phyloP scores from a whole-genome alignment of 2,329 filamentous ascomycete species.

The Epichloe sp. region DNA sequence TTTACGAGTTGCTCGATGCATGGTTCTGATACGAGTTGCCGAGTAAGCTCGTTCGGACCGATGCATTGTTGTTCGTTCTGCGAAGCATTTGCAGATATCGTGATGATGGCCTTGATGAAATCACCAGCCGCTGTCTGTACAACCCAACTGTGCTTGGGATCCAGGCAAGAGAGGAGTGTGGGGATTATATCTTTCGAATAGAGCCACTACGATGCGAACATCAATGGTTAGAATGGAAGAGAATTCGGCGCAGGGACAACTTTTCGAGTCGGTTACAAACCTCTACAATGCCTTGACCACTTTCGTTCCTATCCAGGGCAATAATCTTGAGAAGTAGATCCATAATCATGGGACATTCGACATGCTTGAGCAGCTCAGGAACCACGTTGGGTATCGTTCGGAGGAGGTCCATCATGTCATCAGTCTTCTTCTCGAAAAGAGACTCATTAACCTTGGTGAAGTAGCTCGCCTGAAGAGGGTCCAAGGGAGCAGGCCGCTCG shows the following conservation, averaged over 20 bases:
- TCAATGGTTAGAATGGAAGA: slow-evolving; percentile 1
- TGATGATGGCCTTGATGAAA: slow-evolving; percentile 97
- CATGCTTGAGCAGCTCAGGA: slow-evolving; percentile 75
- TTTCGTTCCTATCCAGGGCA: slow-evolving; percentile 83
- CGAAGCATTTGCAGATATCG: slow-evolving; percentile 94
- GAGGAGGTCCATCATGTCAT: slow-evolving; percentile 88
- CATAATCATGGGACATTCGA: slow-evolving; percentile 98
- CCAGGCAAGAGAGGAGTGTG: slow-evolving; percentile 72
- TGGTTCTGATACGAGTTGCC: slow-evolving; percentile 76
- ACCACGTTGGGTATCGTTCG: slow-evolving; percentile 74
- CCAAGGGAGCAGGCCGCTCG: slow-evolving; percentile 68
- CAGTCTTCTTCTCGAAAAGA: slow-evolving; percentile 94
- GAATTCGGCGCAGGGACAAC: neutral
- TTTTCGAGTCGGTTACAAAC: slow-evolving; percentile 33
- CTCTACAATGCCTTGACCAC: slow-evolving; percentile 85
- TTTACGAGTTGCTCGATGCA: slow-evolving; percentile 77
- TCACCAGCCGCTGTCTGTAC: slow-evolving; percentile 95
- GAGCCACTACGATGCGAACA: slow-evolving; percentile 54
- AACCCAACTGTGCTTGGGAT: slow-evolving; percentile 71
- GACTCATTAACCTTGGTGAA: slow-evolving; percentile 98
- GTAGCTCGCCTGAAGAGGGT: slow-evolving; percentile 89
- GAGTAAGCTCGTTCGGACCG: slow-evolving; percentile 89
- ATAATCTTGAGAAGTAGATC: slow-evolving; percentile 94
- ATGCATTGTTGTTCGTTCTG: slow-evolving; percentile 99
- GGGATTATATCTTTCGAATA: slow-evolving; percentile 82